A percentile compares a stretch with the other conserved stretches of the same genome.
These are phyloP conservation scores for Aspergillus oerlinghausenensis DNA, from an alignment of 2,329 filamentous ascomycete genomes.

Conservation along the genomic window DNA sequence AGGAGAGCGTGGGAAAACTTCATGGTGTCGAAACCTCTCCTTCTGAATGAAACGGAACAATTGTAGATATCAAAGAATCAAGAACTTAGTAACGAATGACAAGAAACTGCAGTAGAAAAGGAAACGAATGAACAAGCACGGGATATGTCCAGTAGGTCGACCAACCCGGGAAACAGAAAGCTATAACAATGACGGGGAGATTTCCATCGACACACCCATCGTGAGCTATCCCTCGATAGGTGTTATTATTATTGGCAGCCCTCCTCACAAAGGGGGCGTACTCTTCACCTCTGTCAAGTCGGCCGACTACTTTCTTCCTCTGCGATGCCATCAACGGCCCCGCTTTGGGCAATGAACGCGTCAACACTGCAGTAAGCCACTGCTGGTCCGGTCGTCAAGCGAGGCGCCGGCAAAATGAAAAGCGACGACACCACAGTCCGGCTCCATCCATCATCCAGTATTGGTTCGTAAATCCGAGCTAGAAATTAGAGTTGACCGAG, in stretches of 20 bases:
- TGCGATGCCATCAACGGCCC: background rate
- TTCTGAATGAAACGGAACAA: background rate
- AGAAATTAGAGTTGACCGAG: background rate
- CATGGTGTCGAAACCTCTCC: slow-evolving; percentile 4
- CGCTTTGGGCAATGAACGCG: background rate
- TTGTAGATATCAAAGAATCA: background rate
- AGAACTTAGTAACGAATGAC: background rate
- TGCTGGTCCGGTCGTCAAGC: background rate
- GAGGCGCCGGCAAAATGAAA: background rate
- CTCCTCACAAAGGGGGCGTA: background rate
- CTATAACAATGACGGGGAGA: background rate
- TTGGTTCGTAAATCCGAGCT: background rate
- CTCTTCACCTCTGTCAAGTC: background rate
- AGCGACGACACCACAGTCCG: too few relatives aligned
- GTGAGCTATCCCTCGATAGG: background rate
- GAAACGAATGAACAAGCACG: background rate
- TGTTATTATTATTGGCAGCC: background rate
- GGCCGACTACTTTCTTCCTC: background rate
- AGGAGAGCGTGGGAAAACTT: slow-evolving; percentile 5
- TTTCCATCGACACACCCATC: background rate
- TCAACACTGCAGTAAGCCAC: background rate
- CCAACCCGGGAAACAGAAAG: background rate
- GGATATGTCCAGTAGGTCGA: background rate
- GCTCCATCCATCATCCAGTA: background rate
- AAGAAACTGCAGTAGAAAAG: background rate